These are phyloP conservation scores for Eurotiales sp. DNA, from an alignment of 2,329 filamentous ascomycete genomes.

Conservation along the genomic window DNA sequence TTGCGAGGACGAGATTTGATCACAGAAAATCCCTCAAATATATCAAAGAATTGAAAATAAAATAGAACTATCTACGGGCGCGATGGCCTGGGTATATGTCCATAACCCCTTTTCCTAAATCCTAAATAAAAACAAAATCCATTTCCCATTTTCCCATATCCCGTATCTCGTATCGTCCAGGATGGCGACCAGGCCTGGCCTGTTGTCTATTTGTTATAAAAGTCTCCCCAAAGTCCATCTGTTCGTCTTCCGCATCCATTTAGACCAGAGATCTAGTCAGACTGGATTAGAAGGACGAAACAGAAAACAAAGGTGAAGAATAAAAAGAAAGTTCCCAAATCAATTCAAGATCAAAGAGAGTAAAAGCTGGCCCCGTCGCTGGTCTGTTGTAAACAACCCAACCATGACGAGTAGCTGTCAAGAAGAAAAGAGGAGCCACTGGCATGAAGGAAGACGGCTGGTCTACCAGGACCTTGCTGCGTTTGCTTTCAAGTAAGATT, in stretches of 20 bases:
- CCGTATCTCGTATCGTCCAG: background rate
- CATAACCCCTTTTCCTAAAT: background rate
- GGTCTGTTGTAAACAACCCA: background rate
- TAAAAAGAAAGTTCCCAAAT: background rate
- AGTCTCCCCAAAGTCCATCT: background rate
- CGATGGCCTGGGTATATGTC: background rate
- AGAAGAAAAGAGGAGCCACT: constrained; percentile 1
- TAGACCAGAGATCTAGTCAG: background rate
- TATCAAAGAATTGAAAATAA: background rate
- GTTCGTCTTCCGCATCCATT: background rate
- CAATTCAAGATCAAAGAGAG: background rate
- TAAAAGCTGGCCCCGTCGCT: constrained; percentile 4
- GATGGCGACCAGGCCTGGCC: constrained; percentile 2
- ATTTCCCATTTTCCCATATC: background rate
- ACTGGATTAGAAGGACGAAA: background rate
- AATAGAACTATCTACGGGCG: background rate
- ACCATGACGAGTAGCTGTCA: constrained; percentile 4
- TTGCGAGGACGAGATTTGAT: no score
- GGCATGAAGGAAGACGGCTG: background rate
- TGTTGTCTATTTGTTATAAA: no score
- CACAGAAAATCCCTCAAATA: background rate
- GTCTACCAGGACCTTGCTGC: constrained; percentile 2
- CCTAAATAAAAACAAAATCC: no score
- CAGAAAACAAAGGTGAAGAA: background rate
- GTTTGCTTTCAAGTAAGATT: background rate